Conservation (phyloP, 176 grass and related monocot species). For the Eleusine indica region DNA sequence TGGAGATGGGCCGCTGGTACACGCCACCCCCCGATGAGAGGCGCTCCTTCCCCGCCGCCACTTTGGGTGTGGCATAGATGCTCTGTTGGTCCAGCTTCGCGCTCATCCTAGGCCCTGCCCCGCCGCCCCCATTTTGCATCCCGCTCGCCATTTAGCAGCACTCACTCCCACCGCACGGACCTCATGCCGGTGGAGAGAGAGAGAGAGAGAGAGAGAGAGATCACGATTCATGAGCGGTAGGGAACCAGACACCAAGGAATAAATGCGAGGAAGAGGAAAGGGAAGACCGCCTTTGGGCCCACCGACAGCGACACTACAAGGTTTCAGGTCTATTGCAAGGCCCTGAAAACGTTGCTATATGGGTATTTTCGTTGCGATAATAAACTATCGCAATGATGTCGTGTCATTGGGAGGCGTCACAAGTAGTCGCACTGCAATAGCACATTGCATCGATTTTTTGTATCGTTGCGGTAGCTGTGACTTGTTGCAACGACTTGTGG, state of each 20-base stretch:
- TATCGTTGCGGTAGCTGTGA: no score
- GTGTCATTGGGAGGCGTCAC: no score
- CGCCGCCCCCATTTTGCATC: conserved; percentile 59
- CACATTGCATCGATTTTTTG: no score
- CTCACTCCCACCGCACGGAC: conserved; percentile 6
- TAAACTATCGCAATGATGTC: no score
- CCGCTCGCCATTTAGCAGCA: conserved; percentile 54
- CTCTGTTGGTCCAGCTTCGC: conserved; percentile 70
- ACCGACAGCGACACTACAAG: conserved; percentile 26
- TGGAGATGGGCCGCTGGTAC: conserved; percentile 65
- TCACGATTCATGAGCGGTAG: conserved; percentile 34
- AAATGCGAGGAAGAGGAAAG: conserved; percentile 41
- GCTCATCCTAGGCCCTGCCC: conserved; percentile 44
- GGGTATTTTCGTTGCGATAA: no score
- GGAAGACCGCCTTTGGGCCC: neutral
- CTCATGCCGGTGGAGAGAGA: neutral
- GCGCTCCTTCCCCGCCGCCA: conserved; percentile 63
- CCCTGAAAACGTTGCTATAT: no score
- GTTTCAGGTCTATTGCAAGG: no score
- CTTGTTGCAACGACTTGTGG: no score
- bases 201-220: neutral
- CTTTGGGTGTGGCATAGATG: conserved; percentile 65
- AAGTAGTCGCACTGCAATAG: no score
- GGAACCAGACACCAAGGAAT: conserved; percentile 32
- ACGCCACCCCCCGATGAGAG: conserved; percentile 50